phyloP scores from a whole-genome alignment of 371 early-diverging fungal species.

The Zancudomyces culisetae region DNA sequence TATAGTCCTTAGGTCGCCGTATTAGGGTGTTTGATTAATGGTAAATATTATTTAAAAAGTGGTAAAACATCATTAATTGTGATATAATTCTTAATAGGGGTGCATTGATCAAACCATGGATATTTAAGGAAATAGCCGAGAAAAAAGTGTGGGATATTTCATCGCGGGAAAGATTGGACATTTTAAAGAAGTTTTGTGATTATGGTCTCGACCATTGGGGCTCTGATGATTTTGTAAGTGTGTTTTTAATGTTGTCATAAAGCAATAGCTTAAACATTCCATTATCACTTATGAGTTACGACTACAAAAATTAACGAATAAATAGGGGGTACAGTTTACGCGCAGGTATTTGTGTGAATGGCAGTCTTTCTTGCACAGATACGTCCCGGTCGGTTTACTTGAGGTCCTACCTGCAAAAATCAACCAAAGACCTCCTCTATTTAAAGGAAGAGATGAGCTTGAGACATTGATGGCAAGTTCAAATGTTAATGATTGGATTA shows the following conservation, averaged over 20 bases:
- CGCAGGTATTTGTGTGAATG: slow-evolving; percentile 83
- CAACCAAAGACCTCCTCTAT: slow-evolving; percentile 79
- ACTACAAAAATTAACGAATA: slow-evolving; percentile 5
- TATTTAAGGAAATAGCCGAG: slow-evolving; percentile 83
- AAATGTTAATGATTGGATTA: slow-evolving; percentile 74
- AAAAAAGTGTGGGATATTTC: slow-evolving; percentile 80
- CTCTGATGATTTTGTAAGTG: slow-evolving; percentile 30
- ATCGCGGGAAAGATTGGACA: slow-evolving; percentile 73
- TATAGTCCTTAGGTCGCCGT: slow-evolving; percentile 74
- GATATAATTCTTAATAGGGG: slow-evolving; percentile 82
- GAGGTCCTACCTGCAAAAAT: slow-evolving; percentile 78
- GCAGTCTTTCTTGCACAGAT: slow-evolving; percentile 65
- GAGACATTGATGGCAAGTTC: slow-evolving; percentile 86
- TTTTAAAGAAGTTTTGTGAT: slow-evolving; percentile 58
- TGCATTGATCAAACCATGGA: slow-evolving; percentile 92
- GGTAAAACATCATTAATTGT: slow-evolving; percentile 31
- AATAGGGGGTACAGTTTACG: slow-evolving; percentile 58
- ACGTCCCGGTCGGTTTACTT: slow-evolving; percentile 80
- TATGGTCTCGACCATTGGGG: slow-evolving; percentile 94
- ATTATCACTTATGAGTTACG: no score
- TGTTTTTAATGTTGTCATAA: not conserved
- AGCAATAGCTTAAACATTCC: no score
- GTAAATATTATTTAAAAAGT: no score
- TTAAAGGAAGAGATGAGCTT: slow-evolving; percentile 69
- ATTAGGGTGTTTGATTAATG: slow-evolving; percentile 68